A percentile compares a stretch with the other conserved stretches of the same genome.
These are phyloP conservation scores for Coemansia sp. DNA, from an alignment of 192 early-diverging fungal species.

Conservation along the genomic window DNA sequence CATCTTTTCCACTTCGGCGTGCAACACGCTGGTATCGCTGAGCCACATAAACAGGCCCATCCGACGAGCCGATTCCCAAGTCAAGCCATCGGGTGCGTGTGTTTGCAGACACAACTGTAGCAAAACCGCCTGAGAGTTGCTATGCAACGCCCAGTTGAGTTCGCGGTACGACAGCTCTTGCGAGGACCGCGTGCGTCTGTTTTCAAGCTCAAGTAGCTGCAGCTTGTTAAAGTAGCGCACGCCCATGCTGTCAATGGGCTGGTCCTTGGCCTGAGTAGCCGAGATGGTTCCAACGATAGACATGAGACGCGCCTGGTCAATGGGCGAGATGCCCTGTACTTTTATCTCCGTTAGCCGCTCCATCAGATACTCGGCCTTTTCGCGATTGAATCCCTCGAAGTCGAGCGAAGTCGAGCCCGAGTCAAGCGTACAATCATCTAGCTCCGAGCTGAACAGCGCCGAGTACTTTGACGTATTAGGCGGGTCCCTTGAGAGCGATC, in stretches of 20 bases:
- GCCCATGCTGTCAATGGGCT: constrained; percentile 86
- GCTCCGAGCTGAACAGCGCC: constrained; percentile 17
- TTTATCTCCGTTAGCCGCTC: constrained; percentile 52
- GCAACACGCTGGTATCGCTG: constrained; percentile 67
- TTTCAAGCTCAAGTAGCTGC: constrained; percentile 62
- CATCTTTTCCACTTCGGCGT: constrained; percentile 77
- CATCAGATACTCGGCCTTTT: constrained; percentile 47
- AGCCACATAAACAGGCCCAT: constrained; percentile 90
- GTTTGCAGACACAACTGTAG: constrained; percentile 37
- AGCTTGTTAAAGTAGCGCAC: constrained; percentile 80
- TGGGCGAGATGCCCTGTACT: constrained; percentile 59
- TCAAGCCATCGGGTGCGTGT: constrained; percentile 62
- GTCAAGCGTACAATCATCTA: constrained; percentile 3
- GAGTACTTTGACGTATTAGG: constrained; percentile 23
- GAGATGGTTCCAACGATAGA: constrained; percentile 73
- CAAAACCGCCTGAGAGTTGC: constrained; percentile 77
- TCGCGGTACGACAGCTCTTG: constrained; percentile 66
- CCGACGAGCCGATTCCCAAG: constrained; percentile 79
- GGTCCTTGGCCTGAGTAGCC: constrained; percentile 61
- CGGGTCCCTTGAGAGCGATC: background rate
- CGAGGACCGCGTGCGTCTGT: constrained; percentile 54
- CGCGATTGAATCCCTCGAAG: constrained; percentile 38
- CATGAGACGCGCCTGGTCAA: constrained; percentile 72
- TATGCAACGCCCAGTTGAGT: constrained; percentile 80
- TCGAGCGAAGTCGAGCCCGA: constrained; percentile 22